Conservation (phyloP, 1,284 basidiomycete species). For the Melampsora larici-populina region DNA sequence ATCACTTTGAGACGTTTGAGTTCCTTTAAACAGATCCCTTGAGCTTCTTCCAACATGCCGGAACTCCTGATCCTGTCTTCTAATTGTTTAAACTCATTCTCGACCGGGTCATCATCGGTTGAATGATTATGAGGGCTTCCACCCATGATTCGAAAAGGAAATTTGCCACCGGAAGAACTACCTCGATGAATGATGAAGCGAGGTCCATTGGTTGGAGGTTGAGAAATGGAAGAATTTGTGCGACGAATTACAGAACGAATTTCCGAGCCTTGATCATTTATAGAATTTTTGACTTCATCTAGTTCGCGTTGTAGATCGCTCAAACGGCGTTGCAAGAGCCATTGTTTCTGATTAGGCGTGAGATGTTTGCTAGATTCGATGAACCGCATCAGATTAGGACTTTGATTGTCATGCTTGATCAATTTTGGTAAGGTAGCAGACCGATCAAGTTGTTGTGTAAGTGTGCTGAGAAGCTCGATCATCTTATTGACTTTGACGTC, state of each 20-base stretch:
- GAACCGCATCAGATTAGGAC: slow-evolving; percentile 12
- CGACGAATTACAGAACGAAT: neutral
- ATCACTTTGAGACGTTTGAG: slow-evolving; percentile 49
- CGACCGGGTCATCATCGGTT: slow-evolving; percentile 24
- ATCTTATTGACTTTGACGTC: slow-evolving; percentile 14
- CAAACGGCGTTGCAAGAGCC: slow-evolving; percentile 17
- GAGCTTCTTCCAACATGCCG: slow-evolving; percentile 48
- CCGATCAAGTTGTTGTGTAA: neutral
- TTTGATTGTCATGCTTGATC: neutral
- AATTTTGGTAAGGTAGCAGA: slow-evolving; percentile 5
- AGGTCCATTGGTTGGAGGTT: neutral
- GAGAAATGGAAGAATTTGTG: neutral
- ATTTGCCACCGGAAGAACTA: neutral
- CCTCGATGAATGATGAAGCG: neutral
- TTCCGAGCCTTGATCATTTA: neutral
- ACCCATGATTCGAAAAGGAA: neutral
- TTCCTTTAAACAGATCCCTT: slow-evolving; percentile 47
- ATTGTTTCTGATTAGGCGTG: slow-evolving; percentile 25
- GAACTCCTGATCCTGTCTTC: slow-evolving; percentile 47
- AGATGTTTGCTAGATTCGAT: slow-evolving; percentile 18
- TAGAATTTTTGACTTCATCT: neutral
- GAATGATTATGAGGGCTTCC: neutral
- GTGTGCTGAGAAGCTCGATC: slow-evolving; percentile 3
- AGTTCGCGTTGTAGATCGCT: slow-evolving; percentile 10
- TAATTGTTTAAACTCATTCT: slow-evolving; percentile 48